Percentiles rank a stretch among this genome's conserved stretches.
Evolutionary conservation across 352 stramenopile species (phyloP).

Genomic region (Plasmopara halstedii): DNA sequence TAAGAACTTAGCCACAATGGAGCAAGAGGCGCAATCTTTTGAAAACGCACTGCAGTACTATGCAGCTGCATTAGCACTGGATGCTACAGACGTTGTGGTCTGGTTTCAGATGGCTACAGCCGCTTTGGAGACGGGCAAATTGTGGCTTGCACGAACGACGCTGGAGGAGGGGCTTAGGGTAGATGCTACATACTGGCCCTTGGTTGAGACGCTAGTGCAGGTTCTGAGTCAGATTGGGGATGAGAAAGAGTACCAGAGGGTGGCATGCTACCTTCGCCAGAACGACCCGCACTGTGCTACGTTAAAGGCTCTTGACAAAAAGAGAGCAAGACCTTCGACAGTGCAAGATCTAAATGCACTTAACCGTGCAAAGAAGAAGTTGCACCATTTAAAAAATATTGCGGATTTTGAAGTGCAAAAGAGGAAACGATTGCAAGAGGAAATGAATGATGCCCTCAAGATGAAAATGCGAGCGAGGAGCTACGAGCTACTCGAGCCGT

Average conservation of each 20-base stretch:
- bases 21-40: constrained; percentile 34
- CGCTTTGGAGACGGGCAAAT: constrained; percentile 48
- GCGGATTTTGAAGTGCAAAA: constrained; percentile 16
- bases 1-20: constrained; percentile 59
- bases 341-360: constrained; percentile 5
- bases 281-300: constrained; percentile 38
- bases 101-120: constrained; percentile 63
- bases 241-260: constrained; percentile 31
- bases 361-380: constrained; percentile 9
- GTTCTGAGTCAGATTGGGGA: constrained; percentile 55
- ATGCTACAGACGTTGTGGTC: constrained; percentile 67
- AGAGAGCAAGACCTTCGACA: not conserved
- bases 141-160: constrained; percentile 50
- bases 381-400: constrained; percentile 22
- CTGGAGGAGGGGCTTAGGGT: constrained; percentile 53
- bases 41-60: constrained; percentile 41
- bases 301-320: constrained; percentile 20
- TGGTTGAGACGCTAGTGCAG: constrained; percentile 47
- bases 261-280: constrained; percentile 36
- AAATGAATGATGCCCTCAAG: constrained; percentile 11
- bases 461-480: constrained; percentile 10
- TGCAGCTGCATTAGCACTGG: constrained; percentile 39
- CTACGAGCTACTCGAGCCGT: constrained; percentile 37
- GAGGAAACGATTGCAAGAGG: constrained; percentile 18
- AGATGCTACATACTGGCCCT: constrained; percentile 56